Evolutionary conservation across 2,329 filamentous ascomycete species (phyloP).

Genomic region (Venturia effusa): DNA sequence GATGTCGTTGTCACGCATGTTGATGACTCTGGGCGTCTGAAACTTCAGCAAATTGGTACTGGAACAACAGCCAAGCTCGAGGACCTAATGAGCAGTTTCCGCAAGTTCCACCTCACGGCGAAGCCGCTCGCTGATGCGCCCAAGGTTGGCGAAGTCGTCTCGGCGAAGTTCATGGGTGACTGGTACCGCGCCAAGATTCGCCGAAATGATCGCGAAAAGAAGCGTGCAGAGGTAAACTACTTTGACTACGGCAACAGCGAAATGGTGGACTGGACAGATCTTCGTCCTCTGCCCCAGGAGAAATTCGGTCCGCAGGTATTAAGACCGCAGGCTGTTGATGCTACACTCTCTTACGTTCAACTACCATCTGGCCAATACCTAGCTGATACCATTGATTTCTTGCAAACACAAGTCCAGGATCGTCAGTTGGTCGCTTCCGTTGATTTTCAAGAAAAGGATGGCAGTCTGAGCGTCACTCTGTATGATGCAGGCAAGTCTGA

Average conservation of each 20-base stretch:
- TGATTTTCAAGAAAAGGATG: conserved; percentile 76
- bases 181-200: conserved; percentile 93
- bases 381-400: conserved; percentile 62
- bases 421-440: conserved; percentile 81
- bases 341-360: conserved; percentile 78
- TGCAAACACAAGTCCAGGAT: conserved; percentile 63
- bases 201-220: conserved; percentile 81
- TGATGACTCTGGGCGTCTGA: conserved; percentile 69
- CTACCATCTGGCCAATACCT: conserved; percentile 83
- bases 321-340: conserved; percentile 59
- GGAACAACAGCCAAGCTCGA: conserved; percentile 76
- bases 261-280: conserved; percentile 69
- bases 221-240: conserved; percentile 80
- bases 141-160: conserved; percentile 84
- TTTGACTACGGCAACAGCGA: conserved; percentile 96
- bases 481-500: conserved; percentile 59
- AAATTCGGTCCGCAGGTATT: conserved; percentile 46
- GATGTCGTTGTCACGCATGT: conserved; percentile 89
- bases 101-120: conserved; percentile 73
- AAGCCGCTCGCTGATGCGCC: conserved; percentile 62
- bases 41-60: conserved; percentile 81
- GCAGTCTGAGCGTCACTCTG: conserved; percentile 73
- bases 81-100: conserved; percentile 82
- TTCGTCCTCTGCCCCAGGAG: conserved; percentile 68
- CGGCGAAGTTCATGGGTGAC: conserved; percentile 84